Evolutionary conservation across 345 rosid genomes (phyloP), one percentile per base, ranked within the genome.

Genomic region (Anacardium occidentale): DNA sequence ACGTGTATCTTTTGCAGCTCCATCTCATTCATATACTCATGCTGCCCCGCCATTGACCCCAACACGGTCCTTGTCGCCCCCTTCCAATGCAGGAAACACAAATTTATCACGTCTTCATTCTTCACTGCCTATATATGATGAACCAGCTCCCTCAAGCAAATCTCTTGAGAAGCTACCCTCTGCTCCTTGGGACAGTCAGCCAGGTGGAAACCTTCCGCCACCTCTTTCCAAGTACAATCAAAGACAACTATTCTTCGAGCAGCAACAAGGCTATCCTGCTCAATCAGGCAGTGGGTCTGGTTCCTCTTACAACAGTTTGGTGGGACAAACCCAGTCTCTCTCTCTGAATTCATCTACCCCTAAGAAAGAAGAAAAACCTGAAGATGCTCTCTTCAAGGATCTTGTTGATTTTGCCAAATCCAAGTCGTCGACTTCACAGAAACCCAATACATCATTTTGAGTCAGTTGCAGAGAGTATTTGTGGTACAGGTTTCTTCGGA

Each of bases 381-480:
- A 94, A 77, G 98, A 90, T 76, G 90, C 80, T 53, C 94, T 94
- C 68, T 92, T 94, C 85, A 88, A 91, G 80, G 99, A 92, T 79
- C 84, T 94, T 56, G 81, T 94, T 52, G 99, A 92, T 76, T 90
- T 92, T 77, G 92, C 97, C 0, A 94, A 84, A 84, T 81, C 94
- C 80, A 95, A 92, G 85, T 80, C 97, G 8, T 87, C 97, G 0
- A 76, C 94, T 44, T 69, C 97, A 10, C 32, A 64, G 0, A 95
- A 89, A 73, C 85, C 93, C 71, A 85, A 81, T 73, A 87, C 87
- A 65, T 88, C 97, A 40, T 85, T 83, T 69, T 92, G 84, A 47
- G 51, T 29, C 10, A n/a, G n/a, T 12, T 91, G 73, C n/a, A n/a
- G n/a, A n/a, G n/a, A n/a, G 69, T 58, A 66, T 65, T 72, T 54